These are phyloP conservation scores for Colletotrichum neosansevieriae DNA, from an alignment of 2,329 filamentous ascomycete species.

Conservation along the genomic window DNA sequence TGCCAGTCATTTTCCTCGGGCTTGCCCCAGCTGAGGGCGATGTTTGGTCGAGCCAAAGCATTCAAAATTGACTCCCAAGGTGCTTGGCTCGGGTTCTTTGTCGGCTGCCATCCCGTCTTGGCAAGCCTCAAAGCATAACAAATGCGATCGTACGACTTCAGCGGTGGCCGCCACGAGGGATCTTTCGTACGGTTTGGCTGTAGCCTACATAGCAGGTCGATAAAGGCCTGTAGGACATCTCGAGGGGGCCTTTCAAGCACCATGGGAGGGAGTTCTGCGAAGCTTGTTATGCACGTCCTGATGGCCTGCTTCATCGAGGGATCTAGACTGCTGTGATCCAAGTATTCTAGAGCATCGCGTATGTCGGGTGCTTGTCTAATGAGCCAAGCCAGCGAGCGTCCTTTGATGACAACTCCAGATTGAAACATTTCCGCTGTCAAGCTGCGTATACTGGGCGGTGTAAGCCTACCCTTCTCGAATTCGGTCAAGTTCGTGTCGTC, in stretches of 20 bases:
- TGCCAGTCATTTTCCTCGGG: conserved; percentile 7
- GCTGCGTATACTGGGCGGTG: conserved; percentile 68
- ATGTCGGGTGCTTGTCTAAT: conserved; percentile 28
- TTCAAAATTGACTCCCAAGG: conserved; percentile 35
- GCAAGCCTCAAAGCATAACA: conserved; percentile 27
- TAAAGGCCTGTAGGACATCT: conserved; percentile 48
- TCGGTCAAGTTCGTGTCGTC: conserved; percentile 66
- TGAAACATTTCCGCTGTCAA: conserved; percentile 71
- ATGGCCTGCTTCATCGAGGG: conserved; percentile 4
- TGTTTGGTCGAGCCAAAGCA: conserved; percentile 31
- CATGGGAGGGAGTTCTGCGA: neutral
- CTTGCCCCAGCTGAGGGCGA: conserved; percentile 18
- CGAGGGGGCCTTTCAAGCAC: conserved; percentile 19
- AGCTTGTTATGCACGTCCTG: neutral
- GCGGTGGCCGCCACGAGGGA: neutral
- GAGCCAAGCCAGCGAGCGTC: conserved; percentile 25
- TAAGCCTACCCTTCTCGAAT: conserved; percentile 73
- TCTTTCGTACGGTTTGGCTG: conserved; percentile 29
- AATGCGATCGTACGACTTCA: neutral
- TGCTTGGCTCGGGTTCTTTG: neutral
- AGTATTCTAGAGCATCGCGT: conserved; percentile 43
- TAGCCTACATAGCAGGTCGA: conserved; percentile 28
- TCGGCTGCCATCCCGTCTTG: conserved; percentile 1
- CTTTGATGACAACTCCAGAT: conserved; percentile 54
- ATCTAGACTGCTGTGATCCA: conserved; percentile 45